Conservation (phyloP, 176 grass and related monocot species). For the Oryza officinalis region DNA sequence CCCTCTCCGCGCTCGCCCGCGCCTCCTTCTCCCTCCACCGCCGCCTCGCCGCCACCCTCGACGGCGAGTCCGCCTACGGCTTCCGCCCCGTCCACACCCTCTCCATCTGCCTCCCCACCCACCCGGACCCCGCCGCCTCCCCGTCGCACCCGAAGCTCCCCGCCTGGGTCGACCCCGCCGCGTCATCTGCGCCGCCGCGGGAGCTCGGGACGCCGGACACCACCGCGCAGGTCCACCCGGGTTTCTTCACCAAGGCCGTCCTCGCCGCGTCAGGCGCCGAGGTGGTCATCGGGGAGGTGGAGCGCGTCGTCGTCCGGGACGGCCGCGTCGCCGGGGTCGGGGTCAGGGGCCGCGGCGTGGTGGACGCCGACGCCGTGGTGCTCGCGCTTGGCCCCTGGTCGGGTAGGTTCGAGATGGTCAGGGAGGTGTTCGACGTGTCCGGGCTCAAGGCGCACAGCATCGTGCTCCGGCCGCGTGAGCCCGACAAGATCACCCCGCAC, state of each 20-base stretch:
- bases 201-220: slow-evolving; percentile 70
- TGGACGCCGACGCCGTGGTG: slow-evolving; percentile 72
- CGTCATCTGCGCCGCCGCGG: slow-evolving; percentile 48
- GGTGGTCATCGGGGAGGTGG: slow-evolving; percentile 70
- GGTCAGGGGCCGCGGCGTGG: slow-evolving; percentile 47
- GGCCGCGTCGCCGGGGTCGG: slow-evolving; percentile 58
- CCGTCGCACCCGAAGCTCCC: slow-evolving; percentile 42
- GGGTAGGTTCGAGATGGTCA: slow-evolving; percentile 42
- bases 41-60: slow-evolving; percentile 57
- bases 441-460: slow-evolving; percentile 88
- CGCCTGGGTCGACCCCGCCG: slow-evolving; percentile 59
- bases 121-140: background rate
- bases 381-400: slow-evolving; percentile 92
- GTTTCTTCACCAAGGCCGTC: slow-evolving; percentile 70
- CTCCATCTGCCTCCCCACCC: slow-evolving; percentile 42
- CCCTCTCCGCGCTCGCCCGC: slow-evolving; percentile 61
- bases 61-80: slow-evolving; percentile 61
- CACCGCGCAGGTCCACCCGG: slow-evolving; percentile 90
- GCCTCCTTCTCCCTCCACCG: slow-evolving; percentile 74
- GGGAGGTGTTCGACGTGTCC: slow-evolving; percentile 64
- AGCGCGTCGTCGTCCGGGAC: slow-evolving; percentile 56
- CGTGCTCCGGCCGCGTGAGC: slow-evolving; percentile 63
- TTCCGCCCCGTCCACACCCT: slow-evolving; percentile 80
- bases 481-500: slow-evolving; percentile 73
- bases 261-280: slow-evolving; percentile 72